phyloP scores from a whole-genome alignment of 2,329 filamentous ascomycete genomes.

The Ophiostoma montium region DNA sequence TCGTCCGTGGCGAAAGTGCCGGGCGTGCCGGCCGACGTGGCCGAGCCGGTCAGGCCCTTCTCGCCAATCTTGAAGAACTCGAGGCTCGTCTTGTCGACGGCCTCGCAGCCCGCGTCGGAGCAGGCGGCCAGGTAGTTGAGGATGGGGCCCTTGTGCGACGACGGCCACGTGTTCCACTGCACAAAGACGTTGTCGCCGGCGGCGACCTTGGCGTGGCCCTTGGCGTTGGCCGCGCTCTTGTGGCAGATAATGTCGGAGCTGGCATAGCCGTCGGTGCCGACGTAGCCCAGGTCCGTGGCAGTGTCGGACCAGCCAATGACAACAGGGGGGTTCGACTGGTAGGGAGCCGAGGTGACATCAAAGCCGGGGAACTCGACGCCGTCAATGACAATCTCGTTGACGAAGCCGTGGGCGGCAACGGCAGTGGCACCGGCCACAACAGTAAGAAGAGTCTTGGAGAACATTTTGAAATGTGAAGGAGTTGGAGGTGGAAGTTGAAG shows the following conservation, averaged over 20 bases:
- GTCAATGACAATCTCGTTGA: constrained; percentile 2
- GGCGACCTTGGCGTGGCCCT: constrained; percentile 16
- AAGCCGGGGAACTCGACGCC: neutral
- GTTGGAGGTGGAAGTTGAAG: neutral
- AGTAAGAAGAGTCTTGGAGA: neutral
- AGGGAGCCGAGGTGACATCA: constrained; percentile 4
- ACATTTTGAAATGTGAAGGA: neutral
- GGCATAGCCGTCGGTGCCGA: constrained; percentile 15
- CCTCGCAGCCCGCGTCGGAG: constrained; percentile 18
- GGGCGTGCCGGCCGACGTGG: constrained; percentile 4
- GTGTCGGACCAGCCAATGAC: constrained; percentile 19
- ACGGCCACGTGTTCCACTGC: constrained; percentile 18
- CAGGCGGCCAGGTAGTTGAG: constrained; percentile 24
- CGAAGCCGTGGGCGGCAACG: constrained; percentile 1
- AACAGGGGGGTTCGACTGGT: constrained; percentile 15
- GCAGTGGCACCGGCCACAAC: neutral
- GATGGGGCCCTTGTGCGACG: constrained; percentile 20
- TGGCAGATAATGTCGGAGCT: constrained; percentile 19
- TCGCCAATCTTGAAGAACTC: constrained; percentile 21
- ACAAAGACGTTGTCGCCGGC: constrained; percentile 18
- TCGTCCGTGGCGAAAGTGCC: constrained; percentile 24
- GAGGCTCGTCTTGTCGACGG: constrained; percentile 20
- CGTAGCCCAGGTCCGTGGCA: constrained; percentile 18
- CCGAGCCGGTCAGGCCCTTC: constrained; percentile 18
- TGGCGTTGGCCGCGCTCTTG: constrained; percentile 16